Evolutionary conservation across 352 stramenopile genomes (phyloP).

Genomic region (Discostella stelligera): DNA sequence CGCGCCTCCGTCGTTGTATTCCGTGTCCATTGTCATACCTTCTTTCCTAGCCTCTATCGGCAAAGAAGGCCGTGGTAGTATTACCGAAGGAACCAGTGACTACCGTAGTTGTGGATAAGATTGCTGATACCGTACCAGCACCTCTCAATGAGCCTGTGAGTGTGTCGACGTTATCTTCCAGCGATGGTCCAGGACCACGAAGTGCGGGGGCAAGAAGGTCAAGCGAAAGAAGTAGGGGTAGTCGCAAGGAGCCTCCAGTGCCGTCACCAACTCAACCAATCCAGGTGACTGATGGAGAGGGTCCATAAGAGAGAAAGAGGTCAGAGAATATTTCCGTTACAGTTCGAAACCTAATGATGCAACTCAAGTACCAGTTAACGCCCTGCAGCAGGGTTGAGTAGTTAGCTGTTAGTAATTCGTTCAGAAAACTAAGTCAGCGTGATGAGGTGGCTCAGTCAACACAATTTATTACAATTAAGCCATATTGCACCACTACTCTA

Average conservation of each 20-base stretch:
- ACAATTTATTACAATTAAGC: background rate
- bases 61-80: constrained; percentile 7
- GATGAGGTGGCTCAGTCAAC: background rate
- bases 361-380: background rate
- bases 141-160: constrained; percentile 2
- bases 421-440: no score
- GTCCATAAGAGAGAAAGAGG: background rate
- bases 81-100: constrained; percentile 17
- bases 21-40: background rate
- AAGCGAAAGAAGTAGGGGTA: constrained; percentile 51
- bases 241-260: constrained; percentile 2
- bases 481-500: background rate
- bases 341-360: no score
- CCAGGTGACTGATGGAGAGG: background rate
- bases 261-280: constrained; percentile 2
- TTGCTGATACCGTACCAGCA: background rate
- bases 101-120: constrained; percentile 11
- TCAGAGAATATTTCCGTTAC: background rate
- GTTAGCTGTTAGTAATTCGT: no score
- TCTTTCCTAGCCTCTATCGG: background rate
- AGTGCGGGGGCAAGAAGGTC: constrained; percentile 61
- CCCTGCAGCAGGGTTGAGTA: no score
- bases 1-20: background rate
- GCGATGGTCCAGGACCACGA: constrained; percentile 33
- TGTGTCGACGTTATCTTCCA: constrained; percentile 16